A percentile compares a stretch with the other conserved stretches of the same genome.
These are phyloP conservation scores for Lactarius pseudohatsudake DNA, from an alignment of 768 basidiomycete species.

Conservation along the genomic window DNA sequence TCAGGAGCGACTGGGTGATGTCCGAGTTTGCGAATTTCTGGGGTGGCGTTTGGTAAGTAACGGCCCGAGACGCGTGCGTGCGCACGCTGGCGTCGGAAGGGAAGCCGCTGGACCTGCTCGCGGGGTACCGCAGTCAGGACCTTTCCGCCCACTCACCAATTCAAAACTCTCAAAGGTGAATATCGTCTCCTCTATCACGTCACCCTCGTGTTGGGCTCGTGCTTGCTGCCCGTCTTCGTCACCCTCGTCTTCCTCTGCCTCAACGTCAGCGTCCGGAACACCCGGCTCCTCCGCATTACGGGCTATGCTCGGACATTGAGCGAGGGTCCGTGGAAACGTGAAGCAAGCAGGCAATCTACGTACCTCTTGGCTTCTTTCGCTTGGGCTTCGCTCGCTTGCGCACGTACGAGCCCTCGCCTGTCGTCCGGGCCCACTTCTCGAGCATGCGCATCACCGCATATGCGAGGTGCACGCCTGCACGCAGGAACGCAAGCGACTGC, in stretches of 20 bases:
- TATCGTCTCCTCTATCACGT: constrained; percentile 74
- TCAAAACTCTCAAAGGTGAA: constrained; percentile 94
- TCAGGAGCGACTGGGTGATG: constrained; percentile 78
- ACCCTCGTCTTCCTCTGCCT: constrained; percentile 64
- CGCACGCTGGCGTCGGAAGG: background rate
- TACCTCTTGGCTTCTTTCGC: constrained; percentile 41
- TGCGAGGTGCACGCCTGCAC: constrained; percentile 79
- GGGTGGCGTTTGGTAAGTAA: constrained; percentile 26
- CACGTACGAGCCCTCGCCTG: constrained; percentile 56
- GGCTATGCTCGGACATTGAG: constrained; percentile 12
- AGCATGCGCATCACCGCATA: constrained; percentile 87
- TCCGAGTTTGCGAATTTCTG: constrained; percentile 91
- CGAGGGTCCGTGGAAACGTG: constrained; percentile 11
- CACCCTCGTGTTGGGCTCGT: constrained; percentile 45
- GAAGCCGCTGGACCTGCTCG: background rate
- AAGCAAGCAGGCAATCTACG: background rate
- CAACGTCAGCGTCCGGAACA: constrained; percentile 65
- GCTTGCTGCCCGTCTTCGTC: constrained; percentile 48
- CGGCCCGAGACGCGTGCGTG: constrained; percentile 20
- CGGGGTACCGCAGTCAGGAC: background rate
- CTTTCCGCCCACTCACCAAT: constrained; percentile 50
- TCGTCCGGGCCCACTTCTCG: constrained; percentile 81
- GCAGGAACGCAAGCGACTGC: constrained; percentile 77
- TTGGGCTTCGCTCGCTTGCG: constrained; percentile 68
- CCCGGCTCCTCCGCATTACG: constrained; percentile 39